Evolutionary conservation across 345 rosid genomes (phyloP), one percentile per base, ranked within the genome.

Genomic region (Gossypium mustelinum): DNA sequence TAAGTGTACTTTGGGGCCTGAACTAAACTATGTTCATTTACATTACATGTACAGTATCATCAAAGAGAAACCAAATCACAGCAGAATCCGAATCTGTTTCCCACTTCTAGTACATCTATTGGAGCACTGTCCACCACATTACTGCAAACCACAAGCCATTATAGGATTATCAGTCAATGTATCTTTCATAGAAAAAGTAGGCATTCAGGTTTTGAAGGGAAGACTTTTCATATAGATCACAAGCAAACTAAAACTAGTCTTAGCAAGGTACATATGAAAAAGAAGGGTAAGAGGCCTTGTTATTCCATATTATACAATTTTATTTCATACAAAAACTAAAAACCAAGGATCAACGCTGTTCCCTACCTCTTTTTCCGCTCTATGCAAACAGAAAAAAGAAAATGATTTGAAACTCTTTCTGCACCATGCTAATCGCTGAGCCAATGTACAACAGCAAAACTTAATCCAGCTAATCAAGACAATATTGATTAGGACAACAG

Each of bases 131-230:
- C 44, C 58, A 9, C 58, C 20, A 48, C 43, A 16, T 68, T 48
- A 68, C 72, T 68, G 58, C 43, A 48, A 50, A 68, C 11, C 44
- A 68, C 43, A 14, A 48, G 9, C 56, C 72, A 25, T 14, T 51
- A 9, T 51, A 50, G 16, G 4, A 50, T 27, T 25, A 50, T 50
- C 59, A 50, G 13, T 68, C 27, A 25, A 25, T 12, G 16, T 34
- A 65, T 66, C 11, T 64, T 64, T 64, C 7, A n/a, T 25, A 8
- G 52, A 11, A 69, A 52, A 51, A 25, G n/a, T 1, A 14, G 20
- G 7, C 39, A 27, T 24, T 7, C 43, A 0, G 44, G 43, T 61
- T 13, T 27, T 27, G 66, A 61, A 27, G 44, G 7, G 7, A 62
- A 34, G 20, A 24, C 64, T 59, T 61, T 13, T 7, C 41, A 5